A percentile compares a stretch with the other conserved stretches of the same genome.
These are phyloP conservation scores for Onygenales sp. DNA, from an alignment of 2,329 filamentous ascomycete species.

Conservation along the genomic window DNA sequence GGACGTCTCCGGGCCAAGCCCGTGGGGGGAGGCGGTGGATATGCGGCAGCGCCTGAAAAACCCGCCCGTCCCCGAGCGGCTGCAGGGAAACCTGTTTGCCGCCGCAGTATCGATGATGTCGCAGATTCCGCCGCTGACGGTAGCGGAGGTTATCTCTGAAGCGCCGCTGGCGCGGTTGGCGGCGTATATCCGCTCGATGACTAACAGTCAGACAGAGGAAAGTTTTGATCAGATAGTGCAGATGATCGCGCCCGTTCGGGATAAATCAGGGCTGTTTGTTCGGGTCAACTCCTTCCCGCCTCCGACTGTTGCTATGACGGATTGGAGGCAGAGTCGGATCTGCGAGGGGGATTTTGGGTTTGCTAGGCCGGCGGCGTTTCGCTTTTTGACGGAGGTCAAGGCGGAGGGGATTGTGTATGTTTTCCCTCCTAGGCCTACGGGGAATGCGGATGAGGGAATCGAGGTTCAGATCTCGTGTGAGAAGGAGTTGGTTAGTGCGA, in stretches of 20 bases:
- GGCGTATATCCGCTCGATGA: constrained; percentile 28
- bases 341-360: constrained; percentile 29
- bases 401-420: constrained; percentile 19
- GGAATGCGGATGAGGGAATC: constrained; percentile 24
- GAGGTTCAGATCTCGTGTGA: constrained; percentile 29
- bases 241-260: constrained; percentile 24
- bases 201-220: constrained; percentile 25
- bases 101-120: constrained; percentile 17
- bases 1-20: constrained; percentile 17
- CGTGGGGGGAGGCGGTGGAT: constrained; percentile 31
- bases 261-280: constrained; percentile 27
- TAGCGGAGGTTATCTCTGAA: constrained; percentile 26
- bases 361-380: constrained; percentile 22
- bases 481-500: constrained; percentile 19
- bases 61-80: constrained; percentile 23
- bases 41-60: constrained; percentile 29
- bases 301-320: constrained; percentile 26
- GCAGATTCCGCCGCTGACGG: constrained; percentile 20
- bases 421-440: constrained; percentile 21
- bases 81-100: constrained; percentile 29
- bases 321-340: constrained; percentile 26
- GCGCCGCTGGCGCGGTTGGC: constrained; percentile 28
- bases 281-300: constrained; percentile 29
- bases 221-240: constrained; percentile 20
- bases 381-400: constrained; percentile 23